Conservation (phyloP, 495 filamentous ascomycete species). For the Aspergillus homomorphus region DNA sequence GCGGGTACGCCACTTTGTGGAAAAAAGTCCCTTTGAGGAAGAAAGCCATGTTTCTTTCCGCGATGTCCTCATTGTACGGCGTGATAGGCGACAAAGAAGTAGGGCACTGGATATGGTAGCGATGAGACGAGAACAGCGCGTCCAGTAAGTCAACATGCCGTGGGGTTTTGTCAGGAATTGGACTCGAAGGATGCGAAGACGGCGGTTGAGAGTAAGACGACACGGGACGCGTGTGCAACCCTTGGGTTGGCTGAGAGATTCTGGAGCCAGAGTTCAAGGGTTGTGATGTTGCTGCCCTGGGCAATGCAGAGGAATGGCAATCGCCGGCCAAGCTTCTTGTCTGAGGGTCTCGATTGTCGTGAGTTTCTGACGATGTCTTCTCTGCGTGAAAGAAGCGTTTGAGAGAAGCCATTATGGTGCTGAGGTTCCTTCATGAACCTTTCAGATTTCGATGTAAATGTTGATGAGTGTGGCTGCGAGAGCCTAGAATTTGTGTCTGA, state of each 20-base stretch:
- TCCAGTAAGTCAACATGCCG: slow-evolving; percentile 45
- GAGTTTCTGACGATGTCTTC: slow-evolving; percentile 18
- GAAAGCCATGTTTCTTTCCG: slow-evolving; percentile 45
- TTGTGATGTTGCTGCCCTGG: slow-evolving; percentile 13
- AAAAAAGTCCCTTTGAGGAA: slow-evolving; percentile 31
- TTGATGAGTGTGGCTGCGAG: too few relatives aligned
- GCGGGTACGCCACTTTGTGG: slow-evolving; percentile 29
- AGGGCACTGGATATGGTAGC: slow-evolving; percentile 22
- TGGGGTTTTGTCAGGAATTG: slow-evolving; percentile 11
- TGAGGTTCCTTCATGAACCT: not conserved
- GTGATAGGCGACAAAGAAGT: slow-evolving; percentile 30
- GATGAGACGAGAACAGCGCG: slow-evolving; percentile 34
- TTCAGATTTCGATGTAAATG: too few relatives aligned
- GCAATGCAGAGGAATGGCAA: not conserved
- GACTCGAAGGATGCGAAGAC: slow-evolving; percentile 21
- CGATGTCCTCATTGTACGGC: slow-evolving; percentile 48
- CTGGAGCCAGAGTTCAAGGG: slow-evolving; percentile 22
- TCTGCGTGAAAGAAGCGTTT: slow-evolving; percentile 38
- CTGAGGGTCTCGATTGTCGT: slow-evolving; percentile 11
- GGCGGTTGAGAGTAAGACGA: slow-evolving; percentile 29
- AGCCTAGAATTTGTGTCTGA: not conserved
- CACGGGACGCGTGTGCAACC: slow-evolving; percentile 26
- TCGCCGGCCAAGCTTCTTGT: slow-evolving; percentile 16
- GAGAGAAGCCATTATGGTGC: slow-evolving; percentile 34
- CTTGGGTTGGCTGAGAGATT: not conserved